Evolutionary conservation across 768 basidiomycete genomes (phyloP), one percentile per base, ranked within the genome.

Genomic region (Tylopilus sp.): DNA sequence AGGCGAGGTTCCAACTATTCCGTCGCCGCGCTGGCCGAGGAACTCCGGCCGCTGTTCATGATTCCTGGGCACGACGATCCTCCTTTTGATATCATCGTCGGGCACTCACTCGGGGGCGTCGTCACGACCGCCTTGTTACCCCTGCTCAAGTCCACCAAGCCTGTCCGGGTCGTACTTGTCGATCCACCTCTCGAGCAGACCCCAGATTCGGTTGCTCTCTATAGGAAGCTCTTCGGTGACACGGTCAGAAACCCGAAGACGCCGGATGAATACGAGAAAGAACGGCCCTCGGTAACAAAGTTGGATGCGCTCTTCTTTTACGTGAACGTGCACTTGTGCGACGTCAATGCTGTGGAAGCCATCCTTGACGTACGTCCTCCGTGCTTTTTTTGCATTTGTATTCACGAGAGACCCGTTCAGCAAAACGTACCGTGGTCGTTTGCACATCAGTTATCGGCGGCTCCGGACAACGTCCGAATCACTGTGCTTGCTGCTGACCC

Each of bases 351-450:
- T 13, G 38, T 51, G 20, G 52, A 60, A 15, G 57, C 48, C 8
- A 44, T 49, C 4, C 1, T 50, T 26, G 58, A 60, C n/a, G 61
- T 57, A 50, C 15, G 61, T 52, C 20, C 4, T 12, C n/a, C 4
- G 4, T 48, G 47, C 2, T 4, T 13, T 15, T 22, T 22, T 11
- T 11, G 12, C 3, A 31, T 3, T 25, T 22, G 20, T n/a, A n/a
- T 36, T 49, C 3, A 56, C 35, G 17, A 12, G 4, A 4, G 12
- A 13, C n/a, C n/a, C n/a, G n/a, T 33, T 3, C n/a, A 66, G 63
- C 53, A 65, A 57, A 64, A 63, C 42, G 2, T 17, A 0, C 56
- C 61, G 11, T 63, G 64, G 64, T 57, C 61, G n/a, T 63, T 60
- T 36, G 25, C 48, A 7, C 53, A 55, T 42, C 42, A 31, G 2